phyloP scores from a whole-genome alignment of 345 rosid species.

The Durio zibethinus region DNA sequence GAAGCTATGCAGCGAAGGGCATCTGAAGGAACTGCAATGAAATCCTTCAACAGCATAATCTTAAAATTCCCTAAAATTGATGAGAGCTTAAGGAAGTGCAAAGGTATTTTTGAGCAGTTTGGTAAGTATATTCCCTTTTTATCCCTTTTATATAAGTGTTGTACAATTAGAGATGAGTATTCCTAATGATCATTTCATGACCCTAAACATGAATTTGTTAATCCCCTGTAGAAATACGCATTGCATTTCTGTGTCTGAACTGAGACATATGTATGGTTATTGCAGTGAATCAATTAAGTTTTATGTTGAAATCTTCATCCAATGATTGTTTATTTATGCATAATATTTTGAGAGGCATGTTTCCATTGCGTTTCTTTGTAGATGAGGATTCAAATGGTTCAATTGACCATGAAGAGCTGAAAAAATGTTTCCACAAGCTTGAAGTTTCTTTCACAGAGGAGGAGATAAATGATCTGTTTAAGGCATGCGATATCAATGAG shows the following conservation, averaged over 20 bases:
- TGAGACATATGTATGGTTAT: neutral
- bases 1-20: constrained; percentile 77
- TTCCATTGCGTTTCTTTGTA: constrained; percentile 21
- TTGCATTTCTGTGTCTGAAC: neutral
- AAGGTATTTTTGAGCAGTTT: constrained; percentile 73
- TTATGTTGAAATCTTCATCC: neutral
- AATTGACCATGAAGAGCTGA: constrained; percentile 74
- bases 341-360: neutral
- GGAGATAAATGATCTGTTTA: constrained; percentile 70
- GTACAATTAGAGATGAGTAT: neutral
- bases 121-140: constrained; percentile 39
- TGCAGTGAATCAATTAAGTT: neutral
- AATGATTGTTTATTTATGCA: neutral
- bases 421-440: constrained; percentile 63
- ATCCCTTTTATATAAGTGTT: neutral
- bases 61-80: constrained; percentile 94
- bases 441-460: constrained; percentile 72
- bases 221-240: neutral
- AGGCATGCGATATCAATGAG: constrained; percentile 76
- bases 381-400: constrained; percentile 81
- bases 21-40: constrained; percentile 55
- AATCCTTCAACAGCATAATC: constrained; percentile 79
- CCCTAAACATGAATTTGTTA: neutral
- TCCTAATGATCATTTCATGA: neutral
- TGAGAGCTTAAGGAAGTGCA: constrained; percentile 71